These are phyloP conservation scores for Trametes cubensis DNA, from an alignment of 768 basidiomycete genomes.

Conservation along the genomic window DNA sequence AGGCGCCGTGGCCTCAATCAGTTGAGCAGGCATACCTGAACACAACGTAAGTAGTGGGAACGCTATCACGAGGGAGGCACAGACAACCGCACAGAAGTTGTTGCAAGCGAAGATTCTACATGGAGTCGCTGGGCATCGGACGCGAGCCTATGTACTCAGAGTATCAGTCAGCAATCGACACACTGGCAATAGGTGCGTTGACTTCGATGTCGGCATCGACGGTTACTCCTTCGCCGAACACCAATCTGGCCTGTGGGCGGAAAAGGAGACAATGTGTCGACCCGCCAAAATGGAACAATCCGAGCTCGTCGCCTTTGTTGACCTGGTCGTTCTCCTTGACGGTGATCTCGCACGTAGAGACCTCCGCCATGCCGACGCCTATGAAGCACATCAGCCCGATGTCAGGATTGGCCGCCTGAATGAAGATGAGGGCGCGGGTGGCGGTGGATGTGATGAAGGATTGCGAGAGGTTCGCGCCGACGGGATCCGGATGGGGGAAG, in stretches of 20 bases:
- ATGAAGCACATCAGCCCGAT: constrained; percentile 64
- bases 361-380: constrained; percentile 61
- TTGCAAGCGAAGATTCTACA: too few species aligned
- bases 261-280: constrained; percentile 55
- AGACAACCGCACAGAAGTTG: too few species aligned
- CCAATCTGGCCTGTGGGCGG: constrained; percentile 33
- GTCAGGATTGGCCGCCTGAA: constrained; percentile 51
- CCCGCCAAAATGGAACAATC: constrained; percentile 68
- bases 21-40: too few species aligned
- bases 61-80: too few species aligned
- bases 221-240: neutral
- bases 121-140: neutral
- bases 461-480: constrained; percentile 33
- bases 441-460: constrained; percentile 49
- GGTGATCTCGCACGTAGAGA: constrained; percentile 58
- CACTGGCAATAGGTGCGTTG: constrained; percentile 18
- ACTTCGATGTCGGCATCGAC: constrained; percentile 16
- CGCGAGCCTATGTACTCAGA: neutral
- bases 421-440: constrained; percentile 56
- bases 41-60: too few species aligned
- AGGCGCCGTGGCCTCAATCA: too few species aligned
- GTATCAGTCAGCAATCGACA: neutral
- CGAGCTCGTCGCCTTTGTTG: constrained; percentile 57
- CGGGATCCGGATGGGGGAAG: constrained; percentile 32
- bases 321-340: constrained; percentile 50